Evolutionary conservation across 2,329 filamentous ascomycete genomes (phyloP).

Genomic region (Rutstroemia sp.): DNA sequence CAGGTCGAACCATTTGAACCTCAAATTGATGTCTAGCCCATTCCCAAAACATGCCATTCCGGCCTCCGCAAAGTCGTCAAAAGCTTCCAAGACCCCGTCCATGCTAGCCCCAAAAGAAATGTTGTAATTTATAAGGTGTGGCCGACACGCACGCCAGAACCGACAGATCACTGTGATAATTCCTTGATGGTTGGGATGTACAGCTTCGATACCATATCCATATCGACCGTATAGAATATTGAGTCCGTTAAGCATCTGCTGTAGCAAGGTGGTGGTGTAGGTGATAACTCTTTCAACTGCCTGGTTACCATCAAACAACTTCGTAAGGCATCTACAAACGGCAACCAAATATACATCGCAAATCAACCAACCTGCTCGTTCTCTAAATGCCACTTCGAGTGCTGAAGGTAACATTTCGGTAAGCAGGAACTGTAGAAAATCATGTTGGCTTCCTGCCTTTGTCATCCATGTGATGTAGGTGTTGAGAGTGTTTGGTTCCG

Average conservation of each 20-base stretch:
- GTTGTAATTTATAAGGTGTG: constrained; percentile 1
- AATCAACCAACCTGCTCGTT: constrained; percentile 18
- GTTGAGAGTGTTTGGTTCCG: constrained; percentile 13
- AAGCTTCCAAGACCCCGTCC: not conserved
- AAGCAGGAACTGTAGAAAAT: constrained; percentile 23
- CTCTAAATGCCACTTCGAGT: constrained; percentile 19
- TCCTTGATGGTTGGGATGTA: constrained; percentile 14
- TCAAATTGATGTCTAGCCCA: not conserved
- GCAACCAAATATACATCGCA: constrained; percentile 21
- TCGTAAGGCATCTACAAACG: constrained; percentile 7
- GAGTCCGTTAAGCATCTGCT: constrained; percentile 19
- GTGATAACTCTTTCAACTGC: constrained; percentile 3
- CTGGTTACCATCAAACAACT: constrained; percentile 9
- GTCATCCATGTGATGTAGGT: constrained; percentile 17
- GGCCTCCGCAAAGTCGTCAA: constrained; percentile 1
- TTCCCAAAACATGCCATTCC: not conserved
- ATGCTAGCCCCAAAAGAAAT: not conserved
- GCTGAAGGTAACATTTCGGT: constrained; percentile 22
- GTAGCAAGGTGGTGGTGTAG: constrained; percentile 18
- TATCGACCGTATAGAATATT: not conserved
- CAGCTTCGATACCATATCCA: constrained; percentile 4
- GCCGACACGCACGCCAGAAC: constrained; percentile 21
- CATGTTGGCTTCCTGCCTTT: constrained; percentile 16
- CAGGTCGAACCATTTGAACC: not conserved
- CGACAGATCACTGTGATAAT: constrained; percentile 15